Evolutionary conservation across 2,329 filamentous ascomycete species (phyloP).

Genomic region (Fusarium subglutinans): DNA sequence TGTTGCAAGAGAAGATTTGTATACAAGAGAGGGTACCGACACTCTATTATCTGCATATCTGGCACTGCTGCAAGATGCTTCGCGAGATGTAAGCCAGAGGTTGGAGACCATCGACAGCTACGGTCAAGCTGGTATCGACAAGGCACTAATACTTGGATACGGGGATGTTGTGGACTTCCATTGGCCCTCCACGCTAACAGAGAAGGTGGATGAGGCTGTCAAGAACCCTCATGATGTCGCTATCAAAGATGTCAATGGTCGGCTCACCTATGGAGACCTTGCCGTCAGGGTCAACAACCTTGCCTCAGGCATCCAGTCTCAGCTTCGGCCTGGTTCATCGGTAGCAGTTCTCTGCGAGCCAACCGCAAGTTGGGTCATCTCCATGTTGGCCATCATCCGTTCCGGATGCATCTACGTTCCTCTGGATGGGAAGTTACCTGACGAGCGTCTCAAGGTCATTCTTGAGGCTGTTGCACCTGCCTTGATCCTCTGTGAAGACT

Average conservation of each 20-base stretch:
- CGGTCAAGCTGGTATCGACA: not conserved
- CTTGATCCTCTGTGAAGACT: not conserved
- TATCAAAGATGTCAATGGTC: not conserved
- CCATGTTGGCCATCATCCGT: not conserved
- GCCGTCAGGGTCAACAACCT: not conserved
- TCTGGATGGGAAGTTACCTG: not conserved
- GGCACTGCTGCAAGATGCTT: not conserved
- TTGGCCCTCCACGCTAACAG: not conserved
- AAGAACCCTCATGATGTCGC: not conserved
- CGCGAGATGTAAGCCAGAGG: not conserved
- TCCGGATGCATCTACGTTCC: not conserved
- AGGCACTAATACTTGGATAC: not conserved
- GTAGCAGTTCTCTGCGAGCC: not conserved
- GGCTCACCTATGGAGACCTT: not conserved
- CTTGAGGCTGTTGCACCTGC: not conserved
- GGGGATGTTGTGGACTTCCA: not conserved
- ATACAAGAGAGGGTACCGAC: not conserved
- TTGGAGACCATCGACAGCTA: not conserved
- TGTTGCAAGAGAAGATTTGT: not conserved
- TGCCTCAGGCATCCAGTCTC: not conserved
- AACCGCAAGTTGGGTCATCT: not conserved
- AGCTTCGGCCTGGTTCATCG: not conserved
- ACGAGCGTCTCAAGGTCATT: not conserved
- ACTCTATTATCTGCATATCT: not conserved
- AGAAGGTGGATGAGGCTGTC: not conserved